Evolutionary conservation across 192 early-diverging fungal genomes (phyloP).

Genomic region (Kappamyces sp.): DNA sequence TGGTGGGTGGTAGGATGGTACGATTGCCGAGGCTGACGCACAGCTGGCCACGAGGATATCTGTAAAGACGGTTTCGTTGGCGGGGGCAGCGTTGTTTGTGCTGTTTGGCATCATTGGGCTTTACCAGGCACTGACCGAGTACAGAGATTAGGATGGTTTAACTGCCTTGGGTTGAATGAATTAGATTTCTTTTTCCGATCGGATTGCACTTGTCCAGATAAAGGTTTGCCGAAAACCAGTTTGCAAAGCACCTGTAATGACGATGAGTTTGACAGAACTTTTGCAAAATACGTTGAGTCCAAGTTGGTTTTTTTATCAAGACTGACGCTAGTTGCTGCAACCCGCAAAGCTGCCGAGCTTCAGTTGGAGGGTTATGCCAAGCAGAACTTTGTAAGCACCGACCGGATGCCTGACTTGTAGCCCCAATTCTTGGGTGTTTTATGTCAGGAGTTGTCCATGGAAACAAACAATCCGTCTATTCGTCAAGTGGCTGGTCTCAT

Average conservation of each 20-base stretch:
- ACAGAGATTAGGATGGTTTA: slow-evolving; percentile 7
- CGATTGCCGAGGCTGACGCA: not conserved
- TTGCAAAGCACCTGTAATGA: slow-evolving; percentile 15
- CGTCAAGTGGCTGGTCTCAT: slow-evolving; percentile 81
- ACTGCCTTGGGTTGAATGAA: not conserved
- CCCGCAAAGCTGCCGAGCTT: slow-evolving; percentile 75
- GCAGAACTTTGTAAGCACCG: slow-evolving; percentile 73
- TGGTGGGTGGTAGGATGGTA: slow-evolving; percentile 84
- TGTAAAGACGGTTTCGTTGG: slow-evolving; percentile 63
- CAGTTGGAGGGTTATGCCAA: slow-evolving; percentile 66
- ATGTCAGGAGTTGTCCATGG: slow-evolving; percentile 76
- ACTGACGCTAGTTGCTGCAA: slow-evolving; percentile 48
- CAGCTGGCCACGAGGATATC: slow-evolving; percentile 20
- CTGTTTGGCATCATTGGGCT: slow-evolving; percentile 72
- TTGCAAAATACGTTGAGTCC: slow-evolving; percentile 73
- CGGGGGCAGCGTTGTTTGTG: slow-evolving; percentile 83
- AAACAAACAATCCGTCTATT: slow-evolving; percentile 54
- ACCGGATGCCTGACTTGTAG: slow-evolving; percentile 20
- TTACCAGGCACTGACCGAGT: slow-evolving; percentile 43
- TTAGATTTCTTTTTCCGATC: slow-evolving; percentile 4
- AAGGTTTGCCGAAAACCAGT: not conserved
- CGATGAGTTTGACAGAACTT: slow-evolving; percentile 57
- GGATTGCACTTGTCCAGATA: slow-evolving; percentile 10
- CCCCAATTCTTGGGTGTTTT: slow-evolving; percentile 46
- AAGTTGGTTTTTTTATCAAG: slow-evolving; percentile 35